Percentiles rank a stretch among this genome's conserved stretches.
These are phyloP conservation scores for Atkinsonella texensis DNA, from an alignment of 2,329 filamentous ascomycete species.

Conservation along the genomic window DNA sequence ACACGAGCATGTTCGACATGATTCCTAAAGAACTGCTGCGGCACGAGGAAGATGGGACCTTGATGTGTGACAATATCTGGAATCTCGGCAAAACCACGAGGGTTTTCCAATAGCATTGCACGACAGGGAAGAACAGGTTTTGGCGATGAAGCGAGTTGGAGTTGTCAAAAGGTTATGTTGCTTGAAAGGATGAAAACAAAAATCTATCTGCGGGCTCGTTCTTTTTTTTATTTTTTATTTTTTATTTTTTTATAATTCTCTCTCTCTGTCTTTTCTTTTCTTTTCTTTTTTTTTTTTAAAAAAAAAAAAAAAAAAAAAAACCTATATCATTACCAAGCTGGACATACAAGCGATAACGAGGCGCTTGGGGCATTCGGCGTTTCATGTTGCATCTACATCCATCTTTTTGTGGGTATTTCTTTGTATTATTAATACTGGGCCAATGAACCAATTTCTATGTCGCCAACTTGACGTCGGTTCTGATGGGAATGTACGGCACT, in stretches of 20 bases:
- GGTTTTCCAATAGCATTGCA: conserved; percentile 4
- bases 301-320: too few species aligned
- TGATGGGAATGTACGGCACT: too few species aligned
- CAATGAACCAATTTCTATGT: too few species aligned
- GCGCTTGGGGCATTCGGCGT: neutral
- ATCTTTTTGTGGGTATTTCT: neutral
- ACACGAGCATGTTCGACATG: conserved; percentile 11
- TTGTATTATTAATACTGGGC: neutral
- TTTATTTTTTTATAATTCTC: too few species aligned
- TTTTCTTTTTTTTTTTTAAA: too few species aligned
- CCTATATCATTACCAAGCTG: neutral
- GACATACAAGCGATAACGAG: neutral
- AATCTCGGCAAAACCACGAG: conserved; percentile 12
- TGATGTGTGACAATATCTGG: conserved; percentile 17
- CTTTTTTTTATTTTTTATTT: too few species aligned
- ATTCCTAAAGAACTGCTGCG: conserved; percentile 14
- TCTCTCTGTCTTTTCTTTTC: too few species aligned
- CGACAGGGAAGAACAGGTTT: neutral
- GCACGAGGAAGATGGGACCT: conserved; percentile 7
- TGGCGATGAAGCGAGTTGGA: neutral
- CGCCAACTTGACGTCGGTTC: neutral
- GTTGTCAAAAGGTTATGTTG: too few species aligned
- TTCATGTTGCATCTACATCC: neutral
- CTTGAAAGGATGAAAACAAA: too few species aligned
- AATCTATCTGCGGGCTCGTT: too few species aligned